Conservation (phyloP, 2,329 filamentous ascomycete genomes). For the Pseudogymnoascus verrucosus region DNA sequence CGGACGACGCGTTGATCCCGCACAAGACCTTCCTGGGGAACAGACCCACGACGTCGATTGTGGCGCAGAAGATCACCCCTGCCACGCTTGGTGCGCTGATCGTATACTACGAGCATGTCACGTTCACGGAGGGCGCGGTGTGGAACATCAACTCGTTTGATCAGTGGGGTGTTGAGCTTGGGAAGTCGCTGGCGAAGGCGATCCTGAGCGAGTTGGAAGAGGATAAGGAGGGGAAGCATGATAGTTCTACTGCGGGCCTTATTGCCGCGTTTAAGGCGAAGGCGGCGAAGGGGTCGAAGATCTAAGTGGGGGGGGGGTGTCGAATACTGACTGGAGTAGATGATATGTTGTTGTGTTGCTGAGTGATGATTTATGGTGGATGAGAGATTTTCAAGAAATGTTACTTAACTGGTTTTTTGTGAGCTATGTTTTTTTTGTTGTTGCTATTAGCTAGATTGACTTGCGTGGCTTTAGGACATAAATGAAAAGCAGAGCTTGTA, state of each 20-base stretch:
- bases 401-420: background rate
- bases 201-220: constrained; percentile 79
- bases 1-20: constrained; percentile 68
- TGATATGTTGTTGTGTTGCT: background rate
- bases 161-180: constrained; percentile 98
- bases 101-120: constrained; percentile 97
- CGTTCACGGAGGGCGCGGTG: constrained; percentile 92
- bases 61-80: constrained; percentile 86
- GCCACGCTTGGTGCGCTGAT: constrained; percentile 90
- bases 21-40: constrained; percentile 99
- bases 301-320: background rate
- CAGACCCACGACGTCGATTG: constrained; percentile 89
- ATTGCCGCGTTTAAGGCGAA: constrained; percentile 85
- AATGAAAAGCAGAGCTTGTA: constrained; percentile 2
- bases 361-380: background rate
- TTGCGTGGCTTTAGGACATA: background rate
- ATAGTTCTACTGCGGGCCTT: constrained; percentile 79
- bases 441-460: constrained; percentile 2
- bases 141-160: constrained; percentile 99
- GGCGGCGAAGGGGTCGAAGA: constrained; percentile 13
- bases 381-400: background rate
- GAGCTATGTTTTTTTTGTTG: background rate
- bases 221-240: constrained; percentile 65
- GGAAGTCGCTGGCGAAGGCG: constrained; percentile 93
- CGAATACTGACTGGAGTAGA: too few species aligned